Conservation (phyloP, 176 grass and related monocot genomes). For the Raddia distichophylla region DNA sequence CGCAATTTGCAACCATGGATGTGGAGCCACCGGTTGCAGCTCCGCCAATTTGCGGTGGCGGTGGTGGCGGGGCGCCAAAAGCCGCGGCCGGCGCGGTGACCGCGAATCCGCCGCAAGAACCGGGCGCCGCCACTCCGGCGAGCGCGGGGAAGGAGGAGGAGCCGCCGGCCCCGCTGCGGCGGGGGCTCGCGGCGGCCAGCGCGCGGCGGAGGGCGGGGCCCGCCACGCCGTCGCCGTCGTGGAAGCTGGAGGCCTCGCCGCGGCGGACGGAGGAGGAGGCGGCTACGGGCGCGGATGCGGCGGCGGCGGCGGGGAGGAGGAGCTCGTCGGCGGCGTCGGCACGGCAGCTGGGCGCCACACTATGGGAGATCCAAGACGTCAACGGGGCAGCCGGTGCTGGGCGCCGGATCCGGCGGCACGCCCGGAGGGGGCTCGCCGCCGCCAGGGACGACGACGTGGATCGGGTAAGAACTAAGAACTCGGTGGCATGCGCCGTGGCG, state of each 20-base stretch:
- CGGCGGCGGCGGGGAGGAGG: slow-evolving; percentile 43
- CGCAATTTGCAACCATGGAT: slow-evolving; percentile 38
- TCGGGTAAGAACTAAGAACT: slow-evolving; percentile 66
- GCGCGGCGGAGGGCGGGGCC: slow-evolving; percentile 47
- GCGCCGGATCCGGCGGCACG: slow-evolving; percentile 54
- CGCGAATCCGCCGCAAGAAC: slow-evolving; percentile 31
- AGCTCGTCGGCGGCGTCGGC: slow-evolving; percentile 68
- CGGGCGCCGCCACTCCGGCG: background rate
- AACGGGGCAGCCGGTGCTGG: slow-evolving; percentile 34
- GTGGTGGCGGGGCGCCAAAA: background rate
- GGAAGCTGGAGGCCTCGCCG: slow-evolving; percentile 68
- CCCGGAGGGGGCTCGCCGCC: slow-evolving; percentile 28
- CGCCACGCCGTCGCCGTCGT: slow-evolving; percentile 68
- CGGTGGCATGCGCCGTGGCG: background rate
- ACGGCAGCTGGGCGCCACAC: slow-evolving; percentile 81
- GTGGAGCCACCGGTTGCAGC: slow-evolving; percentile 23
- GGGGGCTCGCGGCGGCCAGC: slow-evolving; percentile 36
- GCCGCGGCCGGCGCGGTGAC: background rate
- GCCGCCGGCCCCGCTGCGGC: slow-evolving; percentile 18
- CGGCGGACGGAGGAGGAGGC: slow-evolving; percentile 11
- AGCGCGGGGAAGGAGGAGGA: slow-evolving; percentile 26
- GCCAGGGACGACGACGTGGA: slow-evolving; percentile 39
- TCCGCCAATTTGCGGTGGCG: slow-evolving; percentile 32
- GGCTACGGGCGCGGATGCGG: background rate
- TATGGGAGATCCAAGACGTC: slow-evolving; percentile 94